Conservation (phyloP, 352 stramenopile species). For the Globisporangium spinosum region DNA sequence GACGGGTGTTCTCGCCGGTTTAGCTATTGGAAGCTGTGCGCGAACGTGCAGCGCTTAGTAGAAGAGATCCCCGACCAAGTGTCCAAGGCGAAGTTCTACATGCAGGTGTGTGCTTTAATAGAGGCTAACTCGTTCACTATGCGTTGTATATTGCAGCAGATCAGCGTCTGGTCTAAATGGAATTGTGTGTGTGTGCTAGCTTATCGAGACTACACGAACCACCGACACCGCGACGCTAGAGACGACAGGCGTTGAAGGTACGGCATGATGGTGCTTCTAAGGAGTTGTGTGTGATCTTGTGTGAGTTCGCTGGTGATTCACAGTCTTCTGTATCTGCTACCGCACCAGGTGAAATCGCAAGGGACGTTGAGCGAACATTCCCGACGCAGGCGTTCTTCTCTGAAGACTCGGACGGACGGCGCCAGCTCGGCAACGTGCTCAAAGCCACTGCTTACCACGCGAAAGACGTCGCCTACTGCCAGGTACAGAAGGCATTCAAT, state of each 20-base stretch:
- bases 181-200: constrained; percentile 19
- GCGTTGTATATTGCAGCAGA: neutral
- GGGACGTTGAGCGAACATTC: constrained; percentile 77
- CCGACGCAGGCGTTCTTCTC: constrained; percentile 52
- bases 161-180: neutral
- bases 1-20: neutral
- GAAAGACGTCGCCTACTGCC: constrained; percentile 70
- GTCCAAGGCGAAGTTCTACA: constrained; percentile 22
- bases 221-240: constrained; percentile 35
- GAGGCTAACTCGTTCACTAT: too few relatives aligned
- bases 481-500: constrained; percentile 30
- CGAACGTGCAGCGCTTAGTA: constrained; percentile 29
- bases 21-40: constrained; percentile 41
- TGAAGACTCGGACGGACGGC: constrained; percentile 38
- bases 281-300: neutral
- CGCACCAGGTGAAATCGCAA: constrained; percentile 55
- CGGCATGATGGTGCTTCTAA: neutral
- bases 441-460: constrained; percentile 54
- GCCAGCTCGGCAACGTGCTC: constrained; percentile 66
- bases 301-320: neutral
- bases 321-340: neutral
- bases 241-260: constrained; percentile 63
- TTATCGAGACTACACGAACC: constrained; percentile 35
- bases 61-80: constrained; percentile 10
- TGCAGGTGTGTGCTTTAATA: constrained; percentile 19